Conservation (phyloP, 1,284 basidiomycete species). For the Ganoderma sp. region DNA sequence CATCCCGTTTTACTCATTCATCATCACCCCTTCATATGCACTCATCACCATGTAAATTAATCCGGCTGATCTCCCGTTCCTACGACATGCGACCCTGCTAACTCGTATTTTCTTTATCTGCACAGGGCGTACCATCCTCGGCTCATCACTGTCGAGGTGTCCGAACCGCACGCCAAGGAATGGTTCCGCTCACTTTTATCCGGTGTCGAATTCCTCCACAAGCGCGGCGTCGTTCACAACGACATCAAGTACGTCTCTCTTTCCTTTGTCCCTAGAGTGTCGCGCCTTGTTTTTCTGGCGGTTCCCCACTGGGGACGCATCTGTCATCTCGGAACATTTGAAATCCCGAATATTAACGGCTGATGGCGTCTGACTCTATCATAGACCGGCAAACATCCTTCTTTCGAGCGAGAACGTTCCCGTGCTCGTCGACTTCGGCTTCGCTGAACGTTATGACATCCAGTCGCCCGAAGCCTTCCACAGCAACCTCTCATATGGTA, state of each 20-base stretch:
- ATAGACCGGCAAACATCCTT: slow-evolving; percentile 87
- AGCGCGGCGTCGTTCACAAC: slow-evolving; percentile 88
- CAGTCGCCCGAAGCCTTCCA: slow-evolving; percentile 72
- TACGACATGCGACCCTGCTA: slow-evolving; percentile 9
- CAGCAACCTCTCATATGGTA: slow-evolving; percentile 86
- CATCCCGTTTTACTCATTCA: slow-evolving; percentile 90
- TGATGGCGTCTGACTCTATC: not conserved
- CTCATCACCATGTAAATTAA: slow-evolving; percentile 82
- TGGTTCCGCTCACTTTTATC: slow-evolving; percentile 90
- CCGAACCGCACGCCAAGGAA: slow-evolving; percentile 74
- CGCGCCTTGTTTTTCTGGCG: not conserved
- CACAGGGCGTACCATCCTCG: slow-evolving; percentile 76
- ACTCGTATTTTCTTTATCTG: slow-evolving; percentile 22
- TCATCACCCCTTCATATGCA: slow-evolving; percentile 89
- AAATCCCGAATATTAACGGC: slow-evolving; percentile 5
- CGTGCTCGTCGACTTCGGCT: slow-evolving; percentile 91
- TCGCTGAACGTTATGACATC: slow-evolving; percentile 81
- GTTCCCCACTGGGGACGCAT: not conserved
- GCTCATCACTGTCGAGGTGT: slow-evolving; percentile 83
- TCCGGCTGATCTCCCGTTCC: not conserved
- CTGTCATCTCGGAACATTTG: slow-evolving; percentile 5
- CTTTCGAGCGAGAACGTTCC: slow-evolving; percentile 76
- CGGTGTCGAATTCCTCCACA: slow-evolving; percentile 87
- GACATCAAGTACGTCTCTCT: slow-evolving; percentile 82
- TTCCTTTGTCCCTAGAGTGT: not conserved